A percentile compares a stretch with the other conserved stretches of the same genome.
Conservation (phyloP, 371 early-diverging fungal species). For the Synchytrium microbalum region DNA sequence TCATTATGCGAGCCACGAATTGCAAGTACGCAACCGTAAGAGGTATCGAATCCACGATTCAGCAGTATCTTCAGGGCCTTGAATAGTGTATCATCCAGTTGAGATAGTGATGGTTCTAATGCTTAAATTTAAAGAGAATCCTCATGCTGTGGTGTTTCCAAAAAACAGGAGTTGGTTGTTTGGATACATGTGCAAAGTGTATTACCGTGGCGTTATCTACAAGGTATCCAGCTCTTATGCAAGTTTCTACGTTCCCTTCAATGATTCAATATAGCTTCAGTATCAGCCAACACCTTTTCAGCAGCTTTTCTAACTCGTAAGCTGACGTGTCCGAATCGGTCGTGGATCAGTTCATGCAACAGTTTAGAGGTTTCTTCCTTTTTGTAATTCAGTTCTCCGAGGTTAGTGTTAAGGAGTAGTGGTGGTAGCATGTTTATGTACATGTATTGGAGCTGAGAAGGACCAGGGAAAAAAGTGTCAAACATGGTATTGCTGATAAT, state of each 20-base stretch:
- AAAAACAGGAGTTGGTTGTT: too few relatives aligned
- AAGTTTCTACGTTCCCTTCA: too few relatives aligned
- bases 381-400: background rate
- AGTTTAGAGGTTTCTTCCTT: constrained; percentile 8
- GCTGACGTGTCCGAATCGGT: constrained; percentile 8
- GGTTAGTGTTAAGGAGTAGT: constrained; percentile 46
- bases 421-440: constrained; percentile 68
- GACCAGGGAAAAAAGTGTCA: background rate
- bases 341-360: constrained; percentile 12
- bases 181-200: too few relatives aligned
- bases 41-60: too few relatives aligned
- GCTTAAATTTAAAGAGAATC: too few relatives aligned
- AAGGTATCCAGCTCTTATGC: too few relatives aligned
- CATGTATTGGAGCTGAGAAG: constrained; percentile 54
- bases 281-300: constrained; percentile 11
- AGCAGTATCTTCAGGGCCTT: too few relatives aligned
- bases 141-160: too few relatives aligned
- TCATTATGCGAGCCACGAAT: background rate
- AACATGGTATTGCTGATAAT: background rate
- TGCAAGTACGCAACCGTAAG: too few relatives aligned
- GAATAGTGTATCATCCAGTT: too few relatives aligned
- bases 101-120: too few relatives aligned
- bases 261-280: background rate
- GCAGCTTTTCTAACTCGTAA: constrained; percentile 9
- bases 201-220: too few relatives aligned